phyloP scores from a whole-genome alignment of 2,329 filamentous ascomycete genomes.

The Tolypocladium nubicola region DNA sequence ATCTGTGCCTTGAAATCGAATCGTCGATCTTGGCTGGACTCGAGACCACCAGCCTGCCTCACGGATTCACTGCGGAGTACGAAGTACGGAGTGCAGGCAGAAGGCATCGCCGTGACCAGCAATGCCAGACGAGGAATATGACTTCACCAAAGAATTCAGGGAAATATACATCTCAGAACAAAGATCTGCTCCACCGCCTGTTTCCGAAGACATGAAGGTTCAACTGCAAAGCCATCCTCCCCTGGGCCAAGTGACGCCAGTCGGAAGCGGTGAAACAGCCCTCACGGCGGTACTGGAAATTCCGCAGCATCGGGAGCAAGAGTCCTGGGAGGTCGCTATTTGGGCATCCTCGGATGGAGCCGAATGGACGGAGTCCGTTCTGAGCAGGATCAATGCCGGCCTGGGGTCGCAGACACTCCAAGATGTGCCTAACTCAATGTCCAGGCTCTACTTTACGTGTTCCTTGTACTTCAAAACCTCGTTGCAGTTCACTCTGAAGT shows the following conservation, averaged over 20 bases:
- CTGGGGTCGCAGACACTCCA: slow-evolving; percentile 41
- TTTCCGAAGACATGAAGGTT: slow-evolving; percentile 23
- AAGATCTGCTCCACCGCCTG: slow-evolving; percentile 16
- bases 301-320: slow-evolving; percentile 38
- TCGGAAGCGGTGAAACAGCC: slow-evolving; percentile 35
- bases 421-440: slow-evolving; percentile 10
- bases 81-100: neutral
- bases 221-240: slow-evolving; percentile 51
- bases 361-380: slow-evolving; percentile 41
- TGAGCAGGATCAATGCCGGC: slow-evolving; percentile 16
- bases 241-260: slow-evolving; percentile 61
- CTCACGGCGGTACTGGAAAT: slow-evolving; percentile 66
- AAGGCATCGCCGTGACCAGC: neutral
- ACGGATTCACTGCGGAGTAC: neutral
- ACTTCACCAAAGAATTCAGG: slow-evolving; percentile 26
- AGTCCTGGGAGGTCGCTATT: slow-evolving; percentile 61
- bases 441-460: slow-evolving; percentile 42
- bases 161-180: slow-evolving; percentile 26
- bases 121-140: slow-evolving; percentile 18
- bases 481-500: slow-evolving; percentile 61
- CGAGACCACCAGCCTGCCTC: neutral
- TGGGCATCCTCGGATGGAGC: slow-evolving; percentile 57
- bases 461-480: slow-evolving; percentile 35
- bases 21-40: neutral
- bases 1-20: neutral